phyloP scores from a whole-genome alignment of 2,329 filamentous ascomycete genomes.

The Lachnellula occidentalis region DNA sequence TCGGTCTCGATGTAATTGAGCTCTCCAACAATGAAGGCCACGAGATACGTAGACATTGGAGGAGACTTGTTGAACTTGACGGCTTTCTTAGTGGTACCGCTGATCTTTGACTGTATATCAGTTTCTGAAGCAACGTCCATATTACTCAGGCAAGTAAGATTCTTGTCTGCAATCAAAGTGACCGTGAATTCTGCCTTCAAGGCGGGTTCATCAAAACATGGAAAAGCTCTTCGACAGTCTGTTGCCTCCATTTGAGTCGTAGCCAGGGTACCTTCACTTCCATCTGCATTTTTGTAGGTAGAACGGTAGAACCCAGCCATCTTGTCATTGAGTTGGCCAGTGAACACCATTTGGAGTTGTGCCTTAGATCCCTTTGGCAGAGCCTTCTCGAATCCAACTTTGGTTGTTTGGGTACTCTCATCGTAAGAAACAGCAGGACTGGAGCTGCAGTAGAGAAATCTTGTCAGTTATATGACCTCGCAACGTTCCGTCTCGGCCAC shows the following conservation, averaged over 20 bases:
- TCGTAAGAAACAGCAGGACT: conserved; percentile 66
- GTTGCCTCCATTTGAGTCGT: conserved; percentile 97
- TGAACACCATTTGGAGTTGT: conserved; percentile 71
- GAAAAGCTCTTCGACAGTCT: conserved; percentile 86
- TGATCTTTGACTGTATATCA: conserved; percentile 60
- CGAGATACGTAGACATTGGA: conserved; percentile 90
- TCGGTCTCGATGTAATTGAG: conserved; percentile 92
- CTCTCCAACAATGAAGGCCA: conserved; percentile 91
- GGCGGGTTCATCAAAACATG: conserved; percentile 93
- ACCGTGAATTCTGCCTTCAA: conserved; percentile 91
- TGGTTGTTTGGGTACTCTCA: conserved; percentile 75
- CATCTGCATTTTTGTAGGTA: conserved; percentile 80
- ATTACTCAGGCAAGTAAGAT: conserved; percentile 89
- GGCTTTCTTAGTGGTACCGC: conserved; percentile 65
- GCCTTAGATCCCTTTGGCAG: conserved; percentile 73
- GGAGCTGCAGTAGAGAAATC: conserved; percentile 43
- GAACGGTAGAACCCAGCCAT: conserved; percentile 98
- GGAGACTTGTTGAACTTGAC: conserved; percentile 91
- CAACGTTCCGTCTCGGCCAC: conserved; percentile 3
- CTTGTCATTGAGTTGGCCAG: conserved; percentile 79
- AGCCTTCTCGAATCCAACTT: conserved; percentile 68
- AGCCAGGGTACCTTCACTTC: conserved; percentile 74
- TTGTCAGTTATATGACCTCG: conserved; percentile 10
- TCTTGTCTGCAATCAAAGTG: conserved; percentile 83
- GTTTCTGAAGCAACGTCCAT: conserved; percentile 87